phyloP scores from a whole-genome alignment of 208 protist species.

The Leishmania braziliensis region DNA sequence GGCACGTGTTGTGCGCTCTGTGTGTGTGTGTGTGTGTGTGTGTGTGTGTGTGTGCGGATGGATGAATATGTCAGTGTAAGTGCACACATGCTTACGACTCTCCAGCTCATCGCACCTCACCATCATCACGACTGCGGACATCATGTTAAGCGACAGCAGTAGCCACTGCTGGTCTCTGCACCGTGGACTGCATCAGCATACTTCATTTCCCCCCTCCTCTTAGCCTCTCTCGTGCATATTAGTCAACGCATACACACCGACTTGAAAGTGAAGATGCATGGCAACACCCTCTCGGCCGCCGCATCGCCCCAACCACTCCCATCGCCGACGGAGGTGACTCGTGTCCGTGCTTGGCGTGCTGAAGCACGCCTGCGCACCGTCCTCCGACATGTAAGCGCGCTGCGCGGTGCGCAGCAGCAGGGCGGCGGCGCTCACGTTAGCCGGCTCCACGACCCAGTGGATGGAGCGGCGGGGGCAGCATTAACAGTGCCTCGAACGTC shows the following conservation, averaged over 20 bases:
- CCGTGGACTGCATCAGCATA: neutral
- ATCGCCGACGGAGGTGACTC: constrained; percentile 1
- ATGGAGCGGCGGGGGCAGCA: neutral
- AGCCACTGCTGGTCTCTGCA: neutral
- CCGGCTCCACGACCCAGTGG: neutral
- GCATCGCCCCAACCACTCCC: constrained; percentile 4
- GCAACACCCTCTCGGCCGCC: neutral
- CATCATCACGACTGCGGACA: neutral
- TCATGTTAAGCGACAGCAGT: constrained; percentile 1
- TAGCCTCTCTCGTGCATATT: neutral
- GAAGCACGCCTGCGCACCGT: constrained; percentile 10
- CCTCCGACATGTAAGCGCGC: constrained; percentile 5
- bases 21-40: neutral
- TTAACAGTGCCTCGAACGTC: neutral
- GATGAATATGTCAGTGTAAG: neutral
- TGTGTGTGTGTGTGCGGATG: neutral
- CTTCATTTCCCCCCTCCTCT: neutral
- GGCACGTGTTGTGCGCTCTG: neutral
- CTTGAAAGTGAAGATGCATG: neutral
- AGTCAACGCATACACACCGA: neutral
- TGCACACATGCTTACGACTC: neutral
- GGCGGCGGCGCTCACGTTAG: neutral
- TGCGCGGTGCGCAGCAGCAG: neutral
- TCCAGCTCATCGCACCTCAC: neutral
- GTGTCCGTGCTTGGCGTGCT: constrained; percentile 1